Conservation (phyloP, 202 grass and related monocot genomes). For the Setaria viridis region DNA sequence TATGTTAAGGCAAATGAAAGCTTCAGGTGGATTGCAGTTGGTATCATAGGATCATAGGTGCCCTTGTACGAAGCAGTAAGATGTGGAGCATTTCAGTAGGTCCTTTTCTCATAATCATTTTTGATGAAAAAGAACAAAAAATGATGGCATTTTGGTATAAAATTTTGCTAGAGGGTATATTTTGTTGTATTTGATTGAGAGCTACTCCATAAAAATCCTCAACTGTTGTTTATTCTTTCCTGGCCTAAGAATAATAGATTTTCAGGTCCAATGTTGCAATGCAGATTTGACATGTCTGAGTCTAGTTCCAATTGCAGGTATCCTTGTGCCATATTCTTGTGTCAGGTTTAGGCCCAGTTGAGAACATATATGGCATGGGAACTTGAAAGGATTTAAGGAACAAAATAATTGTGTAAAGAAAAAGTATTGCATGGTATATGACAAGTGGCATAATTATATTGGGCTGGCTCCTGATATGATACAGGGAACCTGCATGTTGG, state of each 20-base stretch:
- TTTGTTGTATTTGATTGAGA: neutral
- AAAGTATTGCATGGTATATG: neutral
- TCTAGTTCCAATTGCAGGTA: neutral
- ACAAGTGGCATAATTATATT: neutral
- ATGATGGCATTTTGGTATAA: neutral
- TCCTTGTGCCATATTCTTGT: neutral
- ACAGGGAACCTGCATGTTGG: neutral
- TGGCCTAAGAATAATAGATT: neutral
- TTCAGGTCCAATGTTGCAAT: neutral
- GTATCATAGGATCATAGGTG: neutral
- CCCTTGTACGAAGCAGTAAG: slow-evolving; percentile 7
- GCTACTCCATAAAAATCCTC: neutral
- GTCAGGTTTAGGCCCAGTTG: neutral
- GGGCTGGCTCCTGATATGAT: slow-evolving; percentile 10
- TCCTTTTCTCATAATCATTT: neutral
- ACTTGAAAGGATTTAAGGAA: neutral
- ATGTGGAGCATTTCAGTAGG: neutral
- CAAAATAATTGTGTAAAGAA: neutral
- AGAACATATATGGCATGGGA: neutral
- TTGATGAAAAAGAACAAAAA: neutral
- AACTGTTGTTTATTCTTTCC: neutral
- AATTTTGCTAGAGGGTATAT: neutral
- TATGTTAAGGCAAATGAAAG: neutral
- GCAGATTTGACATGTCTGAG: neutral
- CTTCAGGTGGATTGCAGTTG: neutral